Conservation (phyloP, 1,284 basidiomycete species). For the Hymenochaete sp. region DNA sequence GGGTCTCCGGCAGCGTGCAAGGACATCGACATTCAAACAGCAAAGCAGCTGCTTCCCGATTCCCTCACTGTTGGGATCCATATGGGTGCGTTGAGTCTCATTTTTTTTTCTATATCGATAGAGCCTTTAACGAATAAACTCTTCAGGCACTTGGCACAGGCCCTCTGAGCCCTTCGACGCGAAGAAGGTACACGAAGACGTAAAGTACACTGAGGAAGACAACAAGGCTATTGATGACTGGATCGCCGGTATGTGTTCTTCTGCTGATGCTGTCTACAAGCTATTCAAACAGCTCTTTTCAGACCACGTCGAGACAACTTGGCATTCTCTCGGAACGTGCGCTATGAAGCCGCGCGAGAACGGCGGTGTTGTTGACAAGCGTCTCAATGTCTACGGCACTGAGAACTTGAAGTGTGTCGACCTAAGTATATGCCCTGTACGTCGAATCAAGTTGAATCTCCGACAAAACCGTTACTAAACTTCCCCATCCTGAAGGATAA, state of each 20-base stretch:
- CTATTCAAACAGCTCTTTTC: background rate
- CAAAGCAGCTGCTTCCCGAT: conserved; percentile 52
- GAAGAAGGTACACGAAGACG: conserved; percentile 52
- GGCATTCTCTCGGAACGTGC: conserved; percentile 56
- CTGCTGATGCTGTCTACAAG: background rate
- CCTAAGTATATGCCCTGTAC: conserved; percentile 59
- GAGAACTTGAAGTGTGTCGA: conserved; percentile 61
- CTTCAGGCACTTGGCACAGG: conserved; percentile 47
- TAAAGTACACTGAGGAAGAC: conserved; percentile 55
- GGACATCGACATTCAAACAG: conserved; percentile 63
- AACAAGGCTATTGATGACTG: conserved; percentile 65
- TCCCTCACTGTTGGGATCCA: conserved; percentile 61
- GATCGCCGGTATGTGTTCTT: conserved; percentile 33
- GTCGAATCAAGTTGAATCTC: conserved; percentile 19
- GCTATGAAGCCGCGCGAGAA: conserved; percentile 72
- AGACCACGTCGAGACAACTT: conserved; percentile 68
- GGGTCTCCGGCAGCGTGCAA: conserved; percentile 47
- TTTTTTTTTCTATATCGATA: background rate
- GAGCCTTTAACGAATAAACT: conserved; percentile 2
- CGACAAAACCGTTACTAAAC: background rate
- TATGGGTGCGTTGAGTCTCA: conserved; percentile 38
- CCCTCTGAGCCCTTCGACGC: conserved; percentile 48
- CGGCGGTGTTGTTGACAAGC: conserved; percentile 69
- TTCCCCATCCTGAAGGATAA: conserved; percentile 40
- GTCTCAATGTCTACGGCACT: conserved; percentile 67